Percentiles rank a stretch among this genome's conserved stretches.
Evolutionary conservation across 2,329 filamentous ascomycete genomes (phyloP).

Genomic region (Macrophomina pseudophaseolina): DNA sequence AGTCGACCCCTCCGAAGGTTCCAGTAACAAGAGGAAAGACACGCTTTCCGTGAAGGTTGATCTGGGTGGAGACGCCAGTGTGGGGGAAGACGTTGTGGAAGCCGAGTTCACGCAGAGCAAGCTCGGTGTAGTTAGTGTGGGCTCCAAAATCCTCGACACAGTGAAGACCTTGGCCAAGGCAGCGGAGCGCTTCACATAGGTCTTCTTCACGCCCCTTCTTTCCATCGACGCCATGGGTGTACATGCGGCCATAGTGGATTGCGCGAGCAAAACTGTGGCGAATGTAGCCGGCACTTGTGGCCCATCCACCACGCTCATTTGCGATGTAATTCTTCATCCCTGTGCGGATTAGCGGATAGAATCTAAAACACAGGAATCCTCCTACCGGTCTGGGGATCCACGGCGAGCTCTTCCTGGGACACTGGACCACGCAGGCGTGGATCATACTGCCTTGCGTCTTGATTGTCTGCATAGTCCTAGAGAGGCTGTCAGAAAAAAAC

Average conservation of each 20-base stretch:
- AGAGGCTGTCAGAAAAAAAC: not conserved
- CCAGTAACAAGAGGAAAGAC: constrained; percentile 60
- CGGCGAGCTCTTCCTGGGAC: constrained; percentile 49
- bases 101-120: constrained; percentile 58
- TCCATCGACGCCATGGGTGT: constrained; percentile 50
- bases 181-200: constrained; percentile 55
- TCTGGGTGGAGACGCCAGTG: constrained; percentile 52
- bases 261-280: constrained; percentile 54
- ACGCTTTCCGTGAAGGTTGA: constrained; percentile 53
- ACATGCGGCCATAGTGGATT: constrained; percentile 56
- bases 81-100: constrained; percentile 59
- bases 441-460: constrained; percentile 84
- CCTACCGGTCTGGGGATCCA: constrained; percentile 50
- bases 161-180: constrained; percentile 59
- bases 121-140: constrained; percentile 61
- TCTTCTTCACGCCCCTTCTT: constrained; percentile 51
- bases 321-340: constrained; percentile 99
- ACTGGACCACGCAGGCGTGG: constrained; percentile 81
- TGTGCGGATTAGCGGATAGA: constrained; percentile 19
- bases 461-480: constrained; percentile 62
- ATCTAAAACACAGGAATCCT: not conserved
- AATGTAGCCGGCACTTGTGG: constrained; percentile 86
- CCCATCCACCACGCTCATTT: constrained; percentile 85
- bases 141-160: constrained; percentile 61
- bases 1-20: constrained; percentile 60